A percentile compares a stretch with the other conserved stretches of the same genome.
phyloP scores from a whole-genome alignment of 139 green algal species.

The Spirogloea muscicola region DNA sequence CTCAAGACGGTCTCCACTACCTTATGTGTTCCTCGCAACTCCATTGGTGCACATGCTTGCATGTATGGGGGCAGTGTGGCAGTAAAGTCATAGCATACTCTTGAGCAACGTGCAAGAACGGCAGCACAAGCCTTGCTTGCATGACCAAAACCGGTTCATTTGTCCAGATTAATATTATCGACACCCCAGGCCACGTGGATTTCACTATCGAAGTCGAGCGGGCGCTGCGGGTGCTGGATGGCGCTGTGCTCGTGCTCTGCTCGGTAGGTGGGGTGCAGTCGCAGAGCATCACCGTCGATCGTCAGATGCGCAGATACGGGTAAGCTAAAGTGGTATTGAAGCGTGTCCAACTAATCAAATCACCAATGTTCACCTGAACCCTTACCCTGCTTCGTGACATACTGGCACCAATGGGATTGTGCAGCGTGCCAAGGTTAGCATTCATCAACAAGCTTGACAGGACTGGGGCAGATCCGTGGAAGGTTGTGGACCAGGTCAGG shows the following conservation, averaged over 20 bases:
- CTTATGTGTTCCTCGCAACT: too few species aligned
- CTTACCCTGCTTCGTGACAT: too few species aligned
- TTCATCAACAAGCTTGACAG: conserved; percentile 56
- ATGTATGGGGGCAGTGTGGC: too few species aligned
- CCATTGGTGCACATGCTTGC: too few species aligned
- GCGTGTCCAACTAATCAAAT: too few species aligned
- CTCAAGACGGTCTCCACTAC: too few species aligned
- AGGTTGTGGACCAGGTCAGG: conserved; percentile 71
- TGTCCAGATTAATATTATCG: conserved; percentile 96
- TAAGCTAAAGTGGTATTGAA: too few species aligned
- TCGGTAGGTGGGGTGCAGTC: conserved; percentile 83
- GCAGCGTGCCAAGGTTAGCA: conserved; percentile 41
- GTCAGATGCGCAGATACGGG: conserved; percentile 87
- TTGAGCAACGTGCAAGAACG: too few species aligned
- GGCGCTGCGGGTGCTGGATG: conserved; percentile 91
- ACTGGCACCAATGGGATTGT: too few species aligned
- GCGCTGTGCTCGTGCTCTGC: conserved; percentile 91
- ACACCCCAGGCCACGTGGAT: conserved; percentile 82
- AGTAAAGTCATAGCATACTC: too few species aligned
- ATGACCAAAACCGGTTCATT: too few species aligned
- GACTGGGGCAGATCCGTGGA: conserved; percentile 74
- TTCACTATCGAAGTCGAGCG: conserved; percentile 99
- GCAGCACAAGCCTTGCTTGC: conserved; percentile 89
- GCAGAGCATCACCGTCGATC: conserved; percentile 84
- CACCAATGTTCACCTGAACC: too few species aligned